Evolutionary conservation across 2,329 filamentous ascomycete genomes (phyloP), one percentile per base, ranked within the genome.

Genomic region (Phoma sp.): DNA sequence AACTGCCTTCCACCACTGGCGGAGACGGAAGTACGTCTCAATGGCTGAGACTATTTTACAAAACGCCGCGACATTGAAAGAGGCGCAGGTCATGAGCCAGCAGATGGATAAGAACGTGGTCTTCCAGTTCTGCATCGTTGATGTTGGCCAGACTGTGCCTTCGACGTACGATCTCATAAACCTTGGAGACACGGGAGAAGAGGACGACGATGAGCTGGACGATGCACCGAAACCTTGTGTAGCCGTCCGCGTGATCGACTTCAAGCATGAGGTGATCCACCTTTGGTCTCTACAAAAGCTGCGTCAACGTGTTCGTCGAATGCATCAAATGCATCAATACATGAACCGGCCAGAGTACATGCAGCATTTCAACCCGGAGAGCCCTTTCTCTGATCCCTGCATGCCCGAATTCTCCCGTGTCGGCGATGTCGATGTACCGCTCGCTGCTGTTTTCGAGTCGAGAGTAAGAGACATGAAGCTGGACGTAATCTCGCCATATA

Each of bases 281-380:
- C 82, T 98, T 1, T 99, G 95, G 95, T 98, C 93, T 51, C 75
- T 99, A 48, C 89, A 96, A 69, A 99, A 98, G 74, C 83, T 99
- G 14, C 88, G 93, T 57, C 88, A 91, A 56, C 87, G 95, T 25
- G 87, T 98, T 9, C 86, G 91, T 47, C 85, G 90, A 60, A 99
- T 99, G 95, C 88, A 95, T 39, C 93, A 97, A 75, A 90, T 98
- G 85, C 89, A 96, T 70, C 93, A 98, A 73, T 98, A 97, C 68
- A 86, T 98, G 63, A 92, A 97, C 68, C 89, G 95, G 53, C 95
- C 95, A 1, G 93, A 98, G 71, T 97, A 96, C 69, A 86, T 93
- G 47, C 90, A 95, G 71, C 95, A 98, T 67, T 89, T 98, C 71
- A 91, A 90, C 63, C 83, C 96, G 13, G 91, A 93, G 64, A 96